phyloP scores from a whole-genome alignment of 495 filamentous ascomycete species.

The Saxispiralis lemnorum region DNA sequence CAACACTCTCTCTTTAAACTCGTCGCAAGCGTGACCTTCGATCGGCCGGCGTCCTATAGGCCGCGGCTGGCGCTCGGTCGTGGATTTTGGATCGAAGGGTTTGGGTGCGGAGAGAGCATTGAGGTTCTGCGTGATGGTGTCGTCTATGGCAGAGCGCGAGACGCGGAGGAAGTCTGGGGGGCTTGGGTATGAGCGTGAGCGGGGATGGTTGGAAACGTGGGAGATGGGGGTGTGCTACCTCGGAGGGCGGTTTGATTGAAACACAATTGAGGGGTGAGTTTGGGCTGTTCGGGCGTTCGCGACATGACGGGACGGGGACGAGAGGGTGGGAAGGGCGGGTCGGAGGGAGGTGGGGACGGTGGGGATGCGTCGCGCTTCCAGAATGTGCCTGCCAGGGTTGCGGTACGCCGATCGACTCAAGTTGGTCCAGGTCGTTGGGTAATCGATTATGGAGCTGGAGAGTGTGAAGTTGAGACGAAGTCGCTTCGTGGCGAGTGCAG shows the following conservation, averaged over 20 bases:
- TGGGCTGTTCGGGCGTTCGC: constrained; percentile 38
- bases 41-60: constrained; percentile 15
- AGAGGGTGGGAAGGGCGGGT: background rate
- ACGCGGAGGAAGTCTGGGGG: constrained; percentile 69
- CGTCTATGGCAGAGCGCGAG: constrained; percentile 72
- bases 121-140: constrained; percentile 80
- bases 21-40: constrained; percentile 35
- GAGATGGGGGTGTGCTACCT: constrained; percentile 37
- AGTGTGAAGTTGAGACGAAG: no score
- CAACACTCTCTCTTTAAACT: constrained; percentile 62
- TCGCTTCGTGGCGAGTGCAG: no score
- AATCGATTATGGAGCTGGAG: no score
- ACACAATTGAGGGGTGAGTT: constrained; percentile 75
- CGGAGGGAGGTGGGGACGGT: constrained; percentile 1
- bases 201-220: constrained; percentile 1
- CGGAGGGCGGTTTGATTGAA: constrained; percentile 69
- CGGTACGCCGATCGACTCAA: background rate
- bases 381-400: constrained; percentile 18
- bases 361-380: constrained; percentile 14
- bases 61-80: constrained; percentile 34
- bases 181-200: constrained; percentile 13
- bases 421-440: background rate
- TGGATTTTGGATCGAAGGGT: constrained; percentile 70
- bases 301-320: constrained; percentile 34
- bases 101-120: constrained; percentile 72